Evolutionary conservation across 129 eudicot species (phyloP).

Genomic region (Saposhnikovia divaricata): DNA sequence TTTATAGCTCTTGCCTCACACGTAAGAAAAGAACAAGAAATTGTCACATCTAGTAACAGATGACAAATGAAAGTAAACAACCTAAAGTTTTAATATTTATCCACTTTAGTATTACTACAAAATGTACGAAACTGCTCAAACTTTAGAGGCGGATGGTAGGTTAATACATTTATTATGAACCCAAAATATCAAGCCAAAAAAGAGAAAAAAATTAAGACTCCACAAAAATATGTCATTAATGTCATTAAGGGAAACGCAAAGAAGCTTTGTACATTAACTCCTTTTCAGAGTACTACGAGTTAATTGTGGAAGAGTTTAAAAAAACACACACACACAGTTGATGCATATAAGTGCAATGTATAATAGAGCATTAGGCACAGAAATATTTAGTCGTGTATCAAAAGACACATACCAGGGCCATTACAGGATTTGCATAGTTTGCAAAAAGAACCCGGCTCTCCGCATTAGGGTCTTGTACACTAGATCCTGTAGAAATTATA

Average conservation of each 20-base stretch:
- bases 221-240: not conserved
- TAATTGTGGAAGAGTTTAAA: conserved; percentile 10
- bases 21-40: not conserved
- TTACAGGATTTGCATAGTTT: conserved; percentile 80
- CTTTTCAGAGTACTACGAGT: not conserved
- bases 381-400: not conserved
- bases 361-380: not conserved
- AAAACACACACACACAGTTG: not conserved
- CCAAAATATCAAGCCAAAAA: not conserved
- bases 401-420: conserved; percentile 64
- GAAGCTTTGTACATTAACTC: not conserved
- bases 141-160: not conserved
- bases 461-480: conserved; percentile 37
- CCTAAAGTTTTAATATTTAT: not conserved
- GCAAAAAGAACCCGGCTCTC: conserved; percentile 67
- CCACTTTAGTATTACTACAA: not conserved
- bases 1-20: not conserved
- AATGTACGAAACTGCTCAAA: not conserved
- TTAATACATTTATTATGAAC: not conserved
- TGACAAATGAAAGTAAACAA: not conserved
- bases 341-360: conserved; percentile 12
- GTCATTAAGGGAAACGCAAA: not conserved
- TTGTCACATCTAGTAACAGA: not conserved
- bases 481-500: conserved; percentile 39
- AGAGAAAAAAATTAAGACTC: not conserved